Percentiles rank a stretch among this genome's conserved stretches.
Conservation (phyloP, 257 asterid species). For the Solanum appendiculatum region DNA sequence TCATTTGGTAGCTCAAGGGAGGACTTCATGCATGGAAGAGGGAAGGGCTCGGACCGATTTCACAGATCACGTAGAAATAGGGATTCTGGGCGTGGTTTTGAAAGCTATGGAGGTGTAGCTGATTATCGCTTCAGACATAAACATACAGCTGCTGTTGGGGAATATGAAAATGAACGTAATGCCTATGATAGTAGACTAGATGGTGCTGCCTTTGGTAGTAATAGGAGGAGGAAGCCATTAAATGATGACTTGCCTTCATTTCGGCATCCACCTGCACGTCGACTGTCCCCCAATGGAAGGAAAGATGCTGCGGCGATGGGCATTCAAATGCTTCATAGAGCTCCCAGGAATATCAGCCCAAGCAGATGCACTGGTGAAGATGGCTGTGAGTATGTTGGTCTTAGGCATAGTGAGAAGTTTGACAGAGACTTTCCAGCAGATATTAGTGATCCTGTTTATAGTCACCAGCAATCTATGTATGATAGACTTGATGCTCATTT, state of each 20-base stretch:
- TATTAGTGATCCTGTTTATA: too few species aligned
- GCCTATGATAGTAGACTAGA: conserved; percentile 35
- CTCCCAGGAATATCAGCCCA: background rate
- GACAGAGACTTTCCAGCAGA: background rate
- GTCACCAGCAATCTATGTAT: conserved; percentile 21
- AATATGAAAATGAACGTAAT: conserved; percentile 32
- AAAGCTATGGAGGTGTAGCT: conserved; percentile 31
- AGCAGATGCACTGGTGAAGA: background rate
- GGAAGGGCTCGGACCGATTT: conserved; percentile 43
- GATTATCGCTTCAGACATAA: conserved; percentile 48
- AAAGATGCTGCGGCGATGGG: background rate
- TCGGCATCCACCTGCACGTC: background rate
- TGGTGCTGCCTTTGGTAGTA: conserved; percentile 15
- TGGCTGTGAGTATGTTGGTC: background rate
- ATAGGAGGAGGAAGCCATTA: conserved; percentile 35
- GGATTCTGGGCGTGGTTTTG: conserved; percentile 50
- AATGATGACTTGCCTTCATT: background rate
- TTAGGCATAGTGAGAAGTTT: background rate
- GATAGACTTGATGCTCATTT: conserved; percentile 40
- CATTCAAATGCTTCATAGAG: too few species aligned
- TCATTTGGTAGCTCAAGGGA: conserved; percentile 42
- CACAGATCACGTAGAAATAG: conserved; percentile 29
- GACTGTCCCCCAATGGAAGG: too few species aligned
- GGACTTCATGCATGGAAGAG: conserved; percentile 51
- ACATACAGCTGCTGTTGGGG: conserved; percentile 29